Conservation (phyloP, 441 rosid species). For the Pelargonium fulgidum region DNA sequence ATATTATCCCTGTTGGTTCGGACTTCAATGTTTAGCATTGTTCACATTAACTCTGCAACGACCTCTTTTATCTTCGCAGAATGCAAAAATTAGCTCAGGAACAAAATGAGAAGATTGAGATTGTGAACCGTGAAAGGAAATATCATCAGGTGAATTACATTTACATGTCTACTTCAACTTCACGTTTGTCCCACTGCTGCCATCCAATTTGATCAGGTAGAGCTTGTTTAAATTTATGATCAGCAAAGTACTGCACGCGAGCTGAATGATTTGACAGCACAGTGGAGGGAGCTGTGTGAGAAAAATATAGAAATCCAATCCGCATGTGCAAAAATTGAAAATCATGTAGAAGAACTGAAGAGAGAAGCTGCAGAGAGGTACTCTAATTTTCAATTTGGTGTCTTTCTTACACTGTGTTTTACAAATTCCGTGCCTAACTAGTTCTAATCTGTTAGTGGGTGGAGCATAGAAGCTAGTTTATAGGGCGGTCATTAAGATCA, state of each 20-base stretch:
- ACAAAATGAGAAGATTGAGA: conserved; percentile 73
- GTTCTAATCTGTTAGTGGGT: conserved; percentile 44
- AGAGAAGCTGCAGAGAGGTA: conserved; percentile 79
- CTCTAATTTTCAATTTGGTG: conserved; percentile 5
- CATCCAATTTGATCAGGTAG: conserved; percentile 12
- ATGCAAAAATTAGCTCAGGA: conserved; percentile 68
- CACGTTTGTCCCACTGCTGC: conserved; percentile 16
- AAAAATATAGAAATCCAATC: conserved; percentile 80
- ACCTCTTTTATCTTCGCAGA: conserved; percentile 42
- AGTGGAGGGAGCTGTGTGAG: conserved; percentile 82
- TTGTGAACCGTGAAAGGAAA: conserved; percentile 85
- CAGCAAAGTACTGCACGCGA: conserved; percentile 89
- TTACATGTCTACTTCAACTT: conserved; percentile 1
- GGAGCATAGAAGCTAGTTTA: conserved; percentile 62
- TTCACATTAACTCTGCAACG: not conserved
- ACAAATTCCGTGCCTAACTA: conserved; percentile 21
- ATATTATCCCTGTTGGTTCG: too few species aligned
- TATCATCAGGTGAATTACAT: conserved; percentile 69
- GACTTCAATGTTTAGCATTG: too few species aligned
- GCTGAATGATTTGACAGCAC: conserved; percentile 71
- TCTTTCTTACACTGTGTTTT: conserved; percentile 16
- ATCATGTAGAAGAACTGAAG: conserved; percentile 50
- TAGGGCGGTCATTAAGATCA: conserved; percentile 37
- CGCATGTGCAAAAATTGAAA: conserved; percentile 58
- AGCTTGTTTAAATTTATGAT: conserved; percentile 17